Conservation (phyloP, 495 filamentous ascomycete species). For the Tetracladium marchalianum region DNA sequence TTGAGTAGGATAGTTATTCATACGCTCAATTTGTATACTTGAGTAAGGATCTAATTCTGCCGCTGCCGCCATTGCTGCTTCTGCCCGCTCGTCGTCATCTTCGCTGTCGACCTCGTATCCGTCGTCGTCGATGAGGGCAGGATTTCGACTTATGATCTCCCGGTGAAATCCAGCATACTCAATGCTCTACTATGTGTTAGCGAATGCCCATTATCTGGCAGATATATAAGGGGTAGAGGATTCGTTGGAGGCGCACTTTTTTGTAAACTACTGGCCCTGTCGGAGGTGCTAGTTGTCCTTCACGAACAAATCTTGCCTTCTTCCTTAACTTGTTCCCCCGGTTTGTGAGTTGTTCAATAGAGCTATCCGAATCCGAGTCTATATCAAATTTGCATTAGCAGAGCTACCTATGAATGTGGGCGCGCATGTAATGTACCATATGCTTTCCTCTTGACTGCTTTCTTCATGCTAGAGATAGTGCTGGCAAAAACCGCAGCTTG, state of each 20-base stretch:
- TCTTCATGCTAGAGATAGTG: slow-evolving; percentile 69
- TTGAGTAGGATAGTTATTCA: slow-evolving; percentile 15
- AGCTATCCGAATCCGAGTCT: slow-evolving; percentile 85
- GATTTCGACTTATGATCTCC: slow-evolving; percentile 71
- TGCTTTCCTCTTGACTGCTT: slow-evolving; percentile 51
- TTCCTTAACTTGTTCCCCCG: slow-evolving; percentile 86
- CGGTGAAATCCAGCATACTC: slow-evolving; percentile 78
- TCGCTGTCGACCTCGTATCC: slow-evolving; percentile 78
- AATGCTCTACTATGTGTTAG: slow-evolving; percentile 45
- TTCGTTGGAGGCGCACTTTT: slow-evolving; percentile 45
- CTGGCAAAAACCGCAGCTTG: slow-evolving; percentile 61
- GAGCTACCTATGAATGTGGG: background rate
- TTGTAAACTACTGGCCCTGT: slow-evolving; percentile 72
- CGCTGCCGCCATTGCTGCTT: slow-evolving; percentile 55
- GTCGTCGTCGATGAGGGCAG: slow-evolving; percentile 69
- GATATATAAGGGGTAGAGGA: background rate
- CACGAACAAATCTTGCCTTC: slow-evolving; percentile 68
- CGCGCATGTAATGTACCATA: slow-evolving; percentile 37
- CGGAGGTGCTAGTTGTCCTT: slow-evolving; percentile 61
- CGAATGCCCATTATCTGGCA: no score
- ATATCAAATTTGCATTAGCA: slow-evolving; percentile 1
- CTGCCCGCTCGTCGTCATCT: slow-evolving; percentile 55
- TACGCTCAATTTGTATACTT: slow-evolving; percentile 74
- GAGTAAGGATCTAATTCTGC: slow-evolving; percentile 78
- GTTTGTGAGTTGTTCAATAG: slow-evolving; percentile 70